phyloP scores from a whole-genome alignment of 768 basidiomycete species.

The Butyriboletus loyo region DNA sequence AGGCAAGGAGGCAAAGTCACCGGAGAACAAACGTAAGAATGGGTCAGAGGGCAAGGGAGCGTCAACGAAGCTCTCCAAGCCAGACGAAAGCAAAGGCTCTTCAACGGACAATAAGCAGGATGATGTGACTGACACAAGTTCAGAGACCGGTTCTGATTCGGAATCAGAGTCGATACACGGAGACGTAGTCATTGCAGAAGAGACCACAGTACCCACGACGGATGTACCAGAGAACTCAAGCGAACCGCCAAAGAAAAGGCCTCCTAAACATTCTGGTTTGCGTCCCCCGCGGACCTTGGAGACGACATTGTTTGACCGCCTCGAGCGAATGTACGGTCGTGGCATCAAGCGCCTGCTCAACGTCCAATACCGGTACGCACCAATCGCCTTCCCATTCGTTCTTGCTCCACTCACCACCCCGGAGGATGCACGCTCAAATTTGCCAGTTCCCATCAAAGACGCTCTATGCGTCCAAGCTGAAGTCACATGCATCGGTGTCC shows the following conservation, averaged over 20 bases:
- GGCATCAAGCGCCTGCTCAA: slow-evolving; percentile 83
- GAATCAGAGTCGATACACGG: slow-evolving; percentile 20
- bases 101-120: neutral
- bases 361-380: slow-evolving; percentile 77
- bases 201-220: slow-evolving; percentile 1
- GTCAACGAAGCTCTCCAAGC: neutral
- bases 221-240: slow-evolving; percentile 1
- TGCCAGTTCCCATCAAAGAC: slow-evolving; percentile 82
- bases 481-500: slow-evolving; percentile 68
- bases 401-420: neutral
- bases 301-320: slow-evolving; percentile 86
- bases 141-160: slow-evolving; percentile 9
- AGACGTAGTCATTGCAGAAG: slow-evolving; percentile 21
- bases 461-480: slow-evolving; percentile 71
- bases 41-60: neutral
- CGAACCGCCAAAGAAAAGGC: slow-evolving; percentile 9
- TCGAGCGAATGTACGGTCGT: slow-evolving; percentile 84
- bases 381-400: neutral
- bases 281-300: slow-evolving; percentile 72
- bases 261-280: slow-evolving; percentile 28
- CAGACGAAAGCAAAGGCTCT: neutral
- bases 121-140: slow-evolving; percentile 3
- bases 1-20: slow-evolving; percentile 1
- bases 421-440: slow-evolving; percentile 85
- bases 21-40: neutral